A percentile compares a stretch with the other conserved stretches of the same genome.
Evolutionary conservation across 345 rosid genomes (phyloP).

Genomic region (Eucalyptus erythrocorys): DNA sequence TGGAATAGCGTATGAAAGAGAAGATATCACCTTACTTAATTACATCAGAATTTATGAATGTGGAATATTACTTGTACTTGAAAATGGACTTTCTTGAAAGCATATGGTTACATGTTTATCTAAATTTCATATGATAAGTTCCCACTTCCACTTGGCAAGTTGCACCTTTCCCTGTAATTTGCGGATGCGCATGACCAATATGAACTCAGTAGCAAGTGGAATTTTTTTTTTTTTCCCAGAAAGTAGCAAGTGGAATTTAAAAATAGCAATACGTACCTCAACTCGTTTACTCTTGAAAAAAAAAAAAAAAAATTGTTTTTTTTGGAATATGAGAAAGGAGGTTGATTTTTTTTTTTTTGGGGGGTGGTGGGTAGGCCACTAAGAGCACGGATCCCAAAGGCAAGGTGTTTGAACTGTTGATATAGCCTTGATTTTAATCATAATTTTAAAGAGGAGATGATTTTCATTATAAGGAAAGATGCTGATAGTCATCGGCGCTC

Average conservation of each 20-base stretch:
- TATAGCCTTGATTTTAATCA: not conserved
- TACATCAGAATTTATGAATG: not conserved
- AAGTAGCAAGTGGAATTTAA: not conserved
- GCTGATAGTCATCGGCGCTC: not conserved
- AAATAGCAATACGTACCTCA: not conserved
- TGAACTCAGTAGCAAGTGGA: not conserved
- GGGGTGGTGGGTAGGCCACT: not conserved
- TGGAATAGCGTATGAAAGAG: not conserved
- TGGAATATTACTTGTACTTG: too few relatives aligned
- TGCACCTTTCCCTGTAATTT: not conserved
- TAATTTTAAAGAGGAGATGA: not conserved
- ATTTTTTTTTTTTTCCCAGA: too few relatives aligned
- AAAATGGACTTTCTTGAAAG: not conserved
- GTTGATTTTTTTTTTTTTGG: too few relatives aligned
- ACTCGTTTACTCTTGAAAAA: not conserved
- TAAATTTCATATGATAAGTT: not conserved
- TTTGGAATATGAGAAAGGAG: not conserved
- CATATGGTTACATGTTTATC: not conserved
- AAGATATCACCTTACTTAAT: not conserved
- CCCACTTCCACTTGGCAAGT: not conserved
- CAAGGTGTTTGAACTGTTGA: not conserved
- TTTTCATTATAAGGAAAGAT: not conserved
- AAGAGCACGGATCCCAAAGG: not conserved
- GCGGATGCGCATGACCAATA: not conserved
- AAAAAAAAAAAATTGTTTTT: too few relatives aligned